Percentiles rank a stretch among this genome's conserved stretches.
Conservation (phyloP, 2,329 filamentous ascomycete species). For the Clarireedia homoeocarpa region DNA sequence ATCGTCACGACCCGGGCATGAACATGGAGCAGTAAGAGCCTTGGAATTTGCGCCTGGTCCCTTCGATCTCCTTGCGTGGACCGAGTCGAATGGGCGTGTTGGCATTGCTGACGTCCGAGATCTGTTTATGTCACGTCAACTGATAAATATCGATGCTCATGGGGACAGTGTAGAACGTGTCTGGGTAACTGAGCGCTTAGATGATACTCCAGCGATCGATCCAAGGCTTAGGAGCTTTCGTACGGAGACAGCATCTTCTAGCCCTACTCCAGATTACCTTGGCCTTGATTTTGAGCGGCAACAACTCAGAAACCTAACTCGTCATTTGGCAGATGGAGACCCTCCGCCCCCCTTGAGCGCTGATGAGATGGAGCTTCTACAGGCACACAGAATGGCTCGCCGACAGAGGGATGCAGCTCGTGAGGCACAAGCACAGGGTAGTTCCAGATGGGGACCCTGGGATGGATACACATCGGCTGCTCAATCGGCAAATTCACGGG, state of each 20-base stretch:
- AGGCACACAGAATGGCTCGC: conserved; percentile 47
- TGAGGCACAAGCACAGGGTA: conserved; percentile 17
- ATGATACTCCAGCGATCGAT: conserved; percentile 19
- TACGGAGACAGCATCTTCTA: conserved; percentile 18
- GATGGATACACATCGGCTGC: conserved; percentile 12
- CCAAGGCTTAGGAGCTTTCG: conserved; percentile 22
- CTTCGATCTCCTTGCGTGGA: conserved; percentile 88
- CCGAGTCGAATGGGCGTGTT: conserved; percentile 73
- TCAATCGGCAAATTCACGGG: conserved; percentile 5
- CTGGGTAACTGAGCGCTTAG: conserved; percentile 18
- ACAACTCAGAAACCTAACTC: conserved; percentile 21
- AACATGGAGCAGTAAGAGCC: conserved; percentile 68
- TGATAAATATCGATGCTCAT: conserved; percentile 55
- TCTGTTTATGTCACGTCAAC: conserved; percentile 59
- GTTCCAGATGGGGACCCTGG: conserved; percentile 13
- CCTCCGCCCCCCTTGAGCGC: conserved; percentile 43
- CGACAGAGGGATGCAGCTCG: conserved; percentile 32
- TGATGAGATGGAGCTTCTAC: conserved; percentile 48
- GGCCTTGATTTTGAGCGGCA: conserved; percentile 22
- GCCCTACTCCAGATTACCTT: conserved; percentile 26
- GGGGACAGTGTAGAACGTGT: conserved; percentile 39
- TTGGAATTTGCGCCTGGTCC: conserved; percentile 90
- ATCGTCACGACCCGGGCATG: conserved; percentile 56
- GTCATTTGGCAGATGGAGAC: conserved; percentile 33
- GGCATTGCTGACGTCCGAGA: conserved; percentile 66